Conservation (phyloP, 2,329 filamentous ascomycete species). For the Xylogone sp. region DNA sequence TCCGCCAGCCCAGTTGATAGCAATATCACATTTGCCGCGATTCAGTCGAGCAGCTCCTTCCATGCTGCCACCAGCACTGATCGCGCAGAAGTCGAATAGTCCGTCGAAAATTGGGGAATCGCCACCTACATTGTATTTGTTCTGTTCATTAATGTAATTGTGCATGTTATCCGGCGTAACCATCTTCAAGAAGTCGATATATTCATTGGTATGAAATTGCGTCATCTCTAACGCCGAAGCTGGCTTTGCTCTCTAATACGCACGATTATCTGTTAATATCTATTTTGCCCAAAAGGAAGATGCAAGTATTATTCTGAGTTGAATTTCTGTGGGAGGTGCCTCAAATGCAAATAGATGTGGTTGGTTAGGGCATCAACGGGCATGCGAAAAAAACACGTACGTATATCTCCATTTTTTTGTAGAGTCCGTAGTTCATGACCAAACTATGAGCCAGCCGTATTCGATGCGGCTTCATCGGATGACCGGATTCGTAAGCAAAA, state of each 20-base stretch:
- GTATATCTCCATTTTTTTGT: constrained; percentile 71
- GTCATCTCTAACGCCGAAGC: constrained; percentile 83
- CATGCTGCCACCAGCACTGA: constrained; percentile 86
- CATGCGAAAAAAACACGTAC: constrained; percentile 28
- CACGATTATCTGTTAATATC: not conserved
- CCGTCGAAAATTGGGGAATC: constrained; percentile 96
- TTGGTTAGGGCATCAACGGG: not conserved
- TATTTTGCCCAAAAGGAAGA: constrained; percentile 44
- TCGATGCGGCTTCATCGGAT: constrained; percentile 57
- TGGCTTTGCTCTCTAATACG: constrained; percentile 67
- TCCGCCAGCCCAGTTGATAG: constrained; percentile 94
- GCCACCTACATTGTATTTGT: constrained; percentile 85
- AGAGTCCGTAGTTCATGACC: constrained; percentile 71
- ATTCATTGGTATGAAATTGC: constrained; percentile 87
- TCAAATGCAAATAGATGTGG: not conserved
- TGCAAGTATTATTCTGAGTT: no score
- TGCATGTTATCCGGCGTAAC: constrained; percentile 98
- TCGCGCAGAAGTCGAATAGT: constrained; percentile 89
- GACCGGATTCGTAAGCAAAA: constrained; percentile 54
- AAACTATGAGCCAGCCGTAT: constrained; percentile 64
- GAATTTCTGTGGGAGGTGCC: not conserved
- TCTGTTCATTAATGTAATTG: constrained; percentile 79
- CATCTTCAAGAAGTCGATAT: constrained; percentile 86
- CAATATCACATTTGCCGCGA: constrained; percentile 85
- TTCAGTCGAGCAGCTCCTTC: constrained; percentile 84